A percentile compares a stretch with the other conserved stretches of the same genome.
phyloP scores from a whole-genome alignment of 2,329 filamentous ascomycete genomes.

The Calonectria hawksworthii region DNA sequence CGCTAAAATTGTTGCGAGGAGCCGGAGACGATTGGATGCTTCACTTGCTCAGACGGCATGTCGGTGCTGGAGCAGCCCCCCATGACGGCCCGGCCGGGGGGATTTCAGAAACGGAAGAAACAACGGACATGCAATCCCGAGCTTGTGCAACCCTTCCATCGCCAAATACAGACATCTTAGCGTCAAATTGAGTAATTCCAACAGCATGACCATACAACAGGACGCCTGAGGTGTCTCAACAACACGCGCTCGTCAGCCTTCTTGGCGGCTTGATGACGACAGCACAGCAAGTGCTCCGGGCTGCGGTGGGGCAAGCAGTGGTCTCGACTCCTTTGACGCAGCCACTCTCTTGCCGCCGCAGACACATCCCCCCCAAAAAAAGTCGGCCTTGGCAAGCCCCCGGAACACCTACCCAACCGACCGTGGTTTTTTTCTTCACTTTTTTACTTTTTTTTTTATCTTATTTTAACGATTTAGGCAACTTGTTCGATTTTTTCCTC shows the following conservation, averaged over 20 bases:
- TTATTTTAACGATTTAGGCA: not conserved
- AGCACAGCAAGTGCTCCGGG: not conserved
- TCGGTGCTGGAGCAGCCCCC: not conserved
- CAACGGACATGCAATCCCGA: not conserved
- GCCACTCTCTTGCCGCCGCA: not conserved
- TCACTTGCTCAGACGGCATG: not conserved
- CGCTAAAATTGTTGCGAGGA: not conserved
- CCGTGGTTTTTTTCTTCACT: too few relatives aligned
- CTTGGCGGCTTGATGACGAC: conserved; percentile 1
- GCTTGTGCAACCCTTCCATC: not conserved
- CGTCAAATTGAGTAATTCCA: not conserved
- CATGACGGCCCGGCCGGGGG: not conserved
- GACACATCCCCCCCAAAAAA: not conserved
- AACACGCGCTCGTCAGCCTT: not conserved
- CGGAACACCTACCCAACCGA: too few relatives aligned
- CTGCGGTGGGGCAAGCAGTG: not conserved
- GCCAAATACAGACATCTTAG: not conserved
- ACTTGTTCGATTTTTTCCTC: not conserved
- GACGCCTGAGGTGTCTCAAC: not conserved
- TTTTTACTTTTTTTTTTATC: not conserved
- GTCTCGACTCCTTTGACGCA: conserved; percentile 1
- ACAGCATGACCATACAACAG: not conserved
- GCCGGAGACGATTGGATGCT: not conserved
- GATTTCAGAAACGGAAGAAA: not conserved
- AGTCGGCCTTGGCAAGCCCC: not conserved